Evolutionary conservation across 1,284 basidiomycete genomes (phyloP).

Genomic region (Cerioporus squamosus): DNA sequence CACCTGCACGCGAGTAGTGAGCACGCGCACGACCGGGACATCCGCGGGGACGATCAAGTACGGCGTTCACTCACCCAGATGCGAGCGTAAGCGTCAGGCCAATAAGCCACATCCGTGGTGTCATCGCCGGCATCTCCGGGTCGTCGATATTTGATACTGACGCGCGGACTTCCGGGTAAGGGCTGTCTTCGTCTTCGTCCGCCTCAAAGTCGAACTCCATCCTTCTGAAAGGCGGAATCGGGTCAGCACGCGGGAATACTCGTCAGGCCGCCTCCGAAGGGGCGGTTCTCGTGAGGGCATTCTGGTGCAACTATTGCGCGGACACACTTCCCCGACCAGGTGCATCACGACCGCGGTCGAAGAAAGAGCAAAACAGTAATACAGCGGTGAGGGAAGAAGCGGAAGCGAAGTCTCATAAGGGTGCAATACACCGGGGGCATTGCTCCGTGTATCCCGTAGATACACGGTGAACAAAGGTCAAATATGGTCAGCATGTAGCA

Average conservation of each 20-base stretch:
- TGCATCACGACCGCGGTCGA: no score
- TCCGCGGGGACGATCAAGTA: background rate
- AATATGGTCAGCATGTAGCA: no score
- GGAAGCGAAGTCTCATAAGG: no score
- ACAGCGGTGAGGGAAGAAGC: no score
- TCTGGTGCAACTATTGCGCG: no score
- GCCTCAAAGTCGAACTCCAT: slow-evolving; percentile 81
- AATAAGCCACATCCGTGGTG: slow-evolving; percentile 87
- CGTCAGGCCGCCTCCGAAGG: no score
- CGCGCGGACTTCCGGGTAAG: slow-evolving; percentile 95
- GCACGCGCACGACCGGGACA: background rate
- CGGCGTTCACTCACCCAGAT: slow-evolving; percentile 50
- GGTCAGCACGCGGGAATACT: slow-evolving; percentile 12
- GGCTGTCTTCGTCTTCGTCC: slow-evolving; percentile 90
- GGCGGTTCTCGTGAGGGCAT: no score
- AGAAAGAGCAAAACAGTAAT: no score
- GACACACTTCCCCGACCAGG: no score
- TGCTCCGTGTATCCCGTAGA: no score
- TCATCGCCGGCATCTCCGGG: slow-evolving; percentile 93
- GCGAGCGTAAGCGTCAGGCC: slow-evolving; percentile 77
- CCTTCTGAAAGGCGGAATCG: slow-evolving; percentile 38
- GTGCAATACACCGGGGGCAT: no score
- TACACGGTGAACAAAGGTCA: no score
- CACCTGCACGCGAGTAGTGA: slow-evolving; percentile 43
- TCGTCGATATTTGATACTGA: slow-evolving; percentile 97